phyloP scores from a whole-genome alignment of 2,329 filamentous ascomycete species.

The Apiospora sp. region DNA sequence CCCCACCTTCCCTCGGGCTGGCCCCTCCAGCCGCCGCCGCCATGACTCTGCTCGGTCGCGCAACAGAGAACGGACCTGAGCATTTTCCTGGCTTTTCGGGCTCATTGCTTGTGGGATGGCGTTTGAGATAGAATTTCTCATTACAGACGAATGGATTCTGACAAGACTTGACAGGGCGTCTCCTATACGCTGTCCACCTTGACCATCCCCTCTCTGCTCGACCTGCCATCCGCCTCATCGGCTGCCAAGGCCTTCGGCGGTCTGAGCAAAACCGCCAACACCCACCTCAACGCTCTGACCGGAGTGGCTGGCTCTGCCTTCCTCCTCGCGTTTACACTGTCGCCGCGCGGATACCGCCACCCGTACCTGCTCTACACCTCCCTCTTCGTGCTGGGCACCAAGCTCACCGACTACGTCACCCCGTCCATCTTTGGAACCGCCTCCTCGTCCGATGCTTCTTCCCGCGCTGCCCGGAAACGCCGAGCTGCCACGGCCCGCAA shows the following conservation, averaged over 20 bases:
- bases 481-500: slow-evolving; percentile 40
- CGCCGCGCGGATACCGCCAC: slow-evolving; percentile 77
- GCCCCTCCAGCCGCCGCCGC: slow-evolving; percentile 11
- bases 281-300: slow-evolving; percentile 72
- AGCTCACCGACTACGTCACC: slow-evolving; percentile 58
- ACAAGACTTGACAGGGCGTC: slow-evolving; percentile 70
- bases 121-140: not conserved
- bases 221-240: slow-evolving; percentile 77
- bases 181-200: slow-evolving; percentile 84
- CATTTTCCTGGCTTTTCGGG: not conserved
- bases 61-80: not conserved
- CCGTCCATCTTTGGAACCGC: slow-evolving; percentile 49
- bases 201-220: slow-evolving; percentile 80
- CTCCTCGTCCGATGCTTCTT: slow-evolving; percentile 38
- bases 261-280: slow-evolving; percentile 68
- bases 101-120: not conserved
- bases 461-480: slow-evolving; percentile 34
- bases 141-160: not conserved
- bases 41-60: slow-evolving; percentile 13
- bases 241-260: slow-evolving; percentile 76
- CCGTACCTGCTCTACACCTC: slow-evolving; percentile 91
- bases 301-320: slow-evolving; percentile 75
- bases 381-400: slow-evolving; percentile 70
- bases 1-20: not conserved
- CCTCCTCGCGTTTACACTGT: slow-evolving; percentile 79